Percentiles rank a stretch among this genome's conserved stretches.
phyloP scores from a whole-genome alignment of 805 yeast species.

The Lipomyces mesembrius region DNA sequence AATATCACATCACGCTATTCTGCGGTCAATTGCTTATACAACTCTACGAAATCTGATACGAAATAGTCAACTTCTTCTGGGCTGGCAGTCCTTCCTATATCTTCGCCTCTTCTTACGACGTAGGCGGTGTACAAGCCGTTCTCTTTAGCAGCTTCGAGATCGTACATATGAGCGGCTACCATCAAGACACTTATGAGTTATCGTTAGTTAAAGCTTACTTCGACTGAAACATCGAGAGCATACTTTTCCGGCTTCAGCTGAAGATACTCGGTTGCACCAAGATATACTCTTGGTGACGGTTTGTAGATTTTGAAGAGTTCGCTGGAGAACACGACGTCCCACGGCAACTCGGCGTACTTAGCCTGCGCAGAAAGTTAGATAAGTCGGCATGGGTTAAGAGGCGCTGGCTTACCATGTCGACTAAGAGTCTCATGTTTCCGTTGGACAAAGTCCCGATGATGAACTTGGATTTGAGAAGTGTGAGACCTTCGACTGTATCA shows the following conservation, averaged over 20 bases:
- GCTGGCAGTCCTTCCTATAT: slow-evolving; percentile 15
- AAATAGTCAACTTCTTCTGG: slow-evolving; percentile 27
- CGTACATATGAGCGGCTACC: slow-evolving; percentile 37
- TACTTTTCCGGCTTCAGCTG: slow-evolving; percentile 33
- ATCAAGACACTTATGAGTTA: slow-evolving; percentile 18
- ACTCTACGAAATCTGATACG: slow-evolving; percentile 20
- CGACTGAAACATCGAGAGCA: neutral
- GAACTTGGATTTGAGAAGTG: slow-evolving; percentile 24
- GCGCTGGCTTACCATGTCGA: slow-evolving; percentile 30
- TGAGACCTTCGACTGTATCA: slow-evolving; percentile 33
- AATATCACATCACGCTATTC: neutral
- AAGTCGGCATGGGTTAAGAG: neutral
- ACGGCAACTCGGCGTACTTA: slow-evolving; percentile 33
- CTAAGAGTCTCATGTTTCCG: slow-evolving; percentile 31
- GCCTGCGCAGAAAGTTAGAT: slow-evolving; percentile 22
- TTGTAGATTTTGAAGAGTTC: slow-evolving; percentile 33
- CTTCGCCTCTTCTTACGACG: slow-evolving; percentile 29
- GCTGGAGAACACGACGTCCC: slow-evolving; percentile 35
- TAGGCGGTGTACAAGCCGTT: slow-evolving; percentile 32
- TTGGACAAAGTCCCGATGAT: slow-evolving; percentile 33
- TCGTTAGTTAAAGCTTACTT: neutral
- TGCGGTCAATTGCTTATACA: slow-evolving; percentile 19
- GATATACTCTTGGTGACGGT: slow-evolving; percentile 31
- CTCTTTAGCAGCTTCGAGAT: slow-evolving; percentile 29
- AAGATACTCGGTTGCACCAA: slow-evolving; percentile 31